Conservation (phyloP, 768 basidiomycete genomes). For the Cystofilobasidium ferigula region DNA sequence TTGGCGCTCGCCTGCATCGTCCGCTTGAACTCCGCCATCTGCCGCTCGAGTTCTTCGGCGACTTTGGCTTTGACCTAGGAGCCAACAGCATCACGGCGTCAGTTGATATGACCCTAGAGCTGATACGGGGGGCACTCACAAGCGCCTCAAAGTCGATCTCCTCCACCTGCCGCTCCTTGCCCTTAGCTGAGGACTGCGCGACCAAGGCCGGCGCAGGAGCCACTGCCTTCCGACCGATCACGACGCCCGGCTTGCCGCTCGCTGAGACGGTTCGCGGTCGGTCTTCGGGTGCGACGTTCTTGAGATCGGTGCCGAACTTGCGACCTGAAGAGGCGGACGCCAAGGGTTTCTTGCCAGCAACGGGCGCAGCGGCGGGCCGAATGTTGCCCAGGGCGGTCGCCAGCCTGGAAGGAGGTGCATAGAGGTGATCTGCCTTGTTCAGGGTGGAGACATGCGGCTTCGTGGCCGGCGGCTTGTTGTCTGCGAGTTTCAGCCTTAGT, state of each 20-base stretch:
- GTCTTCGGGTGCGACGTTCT: neutral
- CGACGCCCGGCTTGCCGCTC: neutral
- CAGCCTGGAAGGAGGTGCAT: constrained; percentile 1
- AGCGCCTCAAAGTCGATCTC: constrained; percentile 1
- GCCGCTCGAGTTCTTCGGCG: neutral
- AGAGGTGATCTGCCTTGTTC: neutral
- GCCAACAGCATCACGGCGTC: neutral
- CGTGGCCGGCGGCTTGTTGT: constrained; percentile 47
- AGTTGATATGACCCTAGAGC: neutral
- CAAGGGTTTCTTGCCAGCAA: neutral
- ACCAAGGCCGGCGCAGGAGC: too few species aligned
- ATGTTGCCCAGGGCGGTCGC: neutral
- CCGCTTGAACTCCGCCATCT: neutral
- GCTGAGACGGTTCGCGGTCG: neutral
- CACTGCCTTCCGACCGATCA: neutral
- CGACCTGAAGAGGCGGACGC: neutral
- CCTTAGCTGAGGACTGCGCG: neutral
- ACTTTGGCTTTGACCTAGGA: neutral
- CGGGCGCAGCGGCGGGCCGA: neutral
- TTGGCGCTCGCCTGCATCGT: neutral
- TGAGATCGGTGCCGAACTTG: neutral
- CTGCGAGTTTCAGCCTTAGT: neutral
- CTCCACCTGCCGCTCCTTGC: neutral
- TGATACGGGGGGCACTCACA: neutral
- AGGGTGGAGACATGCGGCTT: constrained; percentile 59